These are phyloP conservation scores for Xerophyta viscosa DNA, from an alignment of 106 monocot genomes.

Conservation along the genomic window DNA sequence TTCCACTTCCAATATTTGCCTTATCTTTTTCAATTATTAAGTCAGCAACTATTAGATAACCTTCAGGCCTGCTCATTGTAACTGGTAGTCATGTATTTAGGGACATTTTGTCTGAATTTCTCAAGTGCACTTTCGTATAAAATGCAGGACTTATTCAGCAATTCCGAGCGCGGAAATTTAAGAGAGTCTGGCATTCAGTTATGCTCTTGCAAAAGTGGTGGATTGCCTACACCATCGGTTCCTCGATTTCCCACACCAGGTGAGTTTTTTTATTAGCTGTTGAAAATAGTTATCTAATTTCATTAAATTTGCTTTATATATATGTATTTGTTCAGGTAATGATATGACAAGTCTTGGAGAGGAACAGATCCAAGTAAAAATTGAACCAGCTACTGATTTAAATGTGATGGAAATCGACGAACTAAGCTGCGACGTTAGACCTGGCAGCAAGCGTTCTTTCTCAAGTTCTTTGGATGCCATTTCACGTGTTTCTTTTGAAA, in stretches of 20 bases:
- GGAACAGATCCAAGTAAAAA: slow-evolving; percentile 3
- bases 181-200: not conserved
- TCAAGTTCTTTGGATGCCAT: slow-evolving; percentile 5
- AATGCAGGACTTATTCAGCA: not conserved
- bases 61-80: not conserved
- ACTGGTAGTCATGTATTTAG: not conserved
- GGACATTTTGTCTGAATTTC: not conserved
- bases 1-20: no score
- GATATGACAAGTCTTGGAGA: slow-evolving; percentile 1
- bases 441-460: slow-evolving; percentile 13
- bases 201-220: no score
- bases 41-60: no score
- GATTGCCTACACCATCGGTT: not conserved
- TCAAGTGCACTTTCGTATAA: not conserved
- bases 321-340: slow-evolving; percentile 1
- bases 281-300: not conserved
- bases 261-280: not conserved
- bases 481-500: slow-evolving; percentile 7
- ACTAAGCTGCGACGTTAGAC: slow-evolving; percentile 7
- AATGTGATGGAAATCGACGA: not conserved
- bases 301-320: not conserved
- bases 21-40: no score
- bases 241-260: not conserved
- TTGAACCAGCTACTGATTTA: not conserved
- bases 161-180: not conserved